These are phyloP conservation scores for Thielaviopsis euricoi DNA, from an alignment of 2,329 filamentous ascomycete genomes.

Conservation along the genomic window DNA sequence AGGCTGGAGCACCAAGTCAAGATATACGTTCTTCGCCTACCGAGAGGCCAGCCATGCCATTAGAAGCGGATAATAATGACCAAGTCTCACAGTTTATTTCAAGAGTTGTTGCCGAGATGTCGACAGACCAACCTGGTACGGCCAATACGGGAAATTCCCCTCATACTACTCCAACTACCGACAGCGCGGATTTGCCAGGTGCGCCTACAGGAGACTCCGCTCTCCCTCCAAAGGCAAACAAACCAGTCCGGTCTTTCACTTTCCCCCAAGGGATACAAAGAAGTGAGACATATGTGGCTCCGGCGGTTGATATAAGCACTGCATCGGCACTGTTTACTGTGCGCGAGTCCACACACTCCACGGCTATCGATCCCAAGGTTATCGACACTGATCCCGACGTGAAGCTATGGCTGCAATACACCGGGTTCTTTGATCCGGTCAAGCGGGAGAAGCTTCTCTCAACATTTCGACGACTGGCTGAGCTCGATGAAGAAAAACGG, in stretches of 20 bases:
- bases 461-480: constrained; percentile 12
- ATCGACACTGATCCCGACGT: constrained; percentile 13
- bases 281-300: not conserved
- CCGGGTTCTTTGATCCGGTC: constrained; percentile 14
- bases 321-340: not conserved
- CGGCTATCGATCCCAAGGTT: not conserved
- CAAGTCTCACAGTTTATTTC: not conserved
- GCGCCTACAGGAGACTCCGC: not conserved
- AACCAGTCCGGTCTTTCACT: not conserved
- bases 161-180: not conserved
- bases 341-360: not conserved
- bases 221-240: not conserved
- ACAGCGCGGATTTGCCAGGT: not conserved
- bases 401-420: constrained; percentile 16
- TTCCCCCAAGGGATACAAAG: not conserved
- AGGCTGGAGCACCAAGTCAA: not conserved
- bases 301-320: not conserved
- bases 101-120: not conserved
- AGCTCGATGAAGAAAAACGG: constrained; percentile 10
- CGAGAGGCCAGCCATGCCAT: not conserved
- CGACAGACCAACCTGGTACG: not conserved
- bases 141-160: not conserved
- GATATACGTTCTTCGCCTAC: not conserved
- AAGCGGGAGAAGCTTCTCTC: constrained; percentile 13
- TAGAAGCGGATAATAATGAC: not conserved